Evolutionary conservation across 1,284 basidiomycete genomes (phyloP), one percentile per base, ranked within the genome.

Genomic region (Fistulinella cinereoalba): DNA sequence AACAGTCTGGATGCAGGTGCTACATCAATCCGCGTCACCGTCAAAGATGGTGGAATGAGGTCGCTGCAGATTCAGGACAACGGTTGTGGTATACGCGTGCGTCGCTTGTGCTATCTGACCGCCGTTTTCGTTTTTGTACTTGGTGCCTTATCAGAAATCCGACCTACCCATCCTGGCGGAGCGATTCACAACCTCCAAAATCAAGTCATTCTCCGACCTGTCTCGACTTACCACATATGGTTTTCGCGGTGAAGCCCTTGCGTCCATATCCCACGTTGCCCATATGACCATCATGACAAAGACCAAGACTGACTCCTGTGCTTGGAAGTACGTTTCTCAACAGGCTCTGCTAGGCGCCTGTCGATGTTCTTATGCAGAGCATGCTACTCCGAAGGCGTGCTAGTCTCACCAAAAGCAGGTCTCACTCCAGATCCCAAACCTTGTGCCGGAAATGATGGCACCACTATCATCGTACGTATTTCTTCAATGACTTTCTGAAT

Each of bases 21-120:
- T 23, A 96, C 89, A 0, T 83, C 83, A 0, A 93, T 99, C 60
- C 85, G 86, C 39, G 75, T 99, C 44, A 90, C 85, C 0, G 79
- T 96, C 55, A 97, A 97, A 67, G 96, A 99, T 49, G 97, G 97
- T 1, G 97, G 97, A 0, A 73, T 99, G 72, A 99, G 97, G 66
- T 73, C 95, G 38, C 77, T 99, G 22, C 94, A 97, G 68, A 97
- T 99, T 44, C 90, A 94, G 58, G 97, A 99, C 65, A 97, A 99
- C 60, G 97, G 96, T 0, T 90, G 81, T 64, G 96, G 96, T 2
- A 97, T 99, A 57, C 79, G 87, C 37, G 92, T 93, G 38, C 45
- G 45, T 45, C 12, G 43, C 21, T 38, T 43, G 21, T 13, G n/a
- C 13, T 46, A 3, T 43, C 13, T 22, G n/a, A 40, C 24, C 1